A percentile compares a stretch with the other conserved stretches of the same genome.
Evolutionary conservation across 176 grass and related monocot species (phyloP).

Genomic region (Tuctoria greenei): DNA sequence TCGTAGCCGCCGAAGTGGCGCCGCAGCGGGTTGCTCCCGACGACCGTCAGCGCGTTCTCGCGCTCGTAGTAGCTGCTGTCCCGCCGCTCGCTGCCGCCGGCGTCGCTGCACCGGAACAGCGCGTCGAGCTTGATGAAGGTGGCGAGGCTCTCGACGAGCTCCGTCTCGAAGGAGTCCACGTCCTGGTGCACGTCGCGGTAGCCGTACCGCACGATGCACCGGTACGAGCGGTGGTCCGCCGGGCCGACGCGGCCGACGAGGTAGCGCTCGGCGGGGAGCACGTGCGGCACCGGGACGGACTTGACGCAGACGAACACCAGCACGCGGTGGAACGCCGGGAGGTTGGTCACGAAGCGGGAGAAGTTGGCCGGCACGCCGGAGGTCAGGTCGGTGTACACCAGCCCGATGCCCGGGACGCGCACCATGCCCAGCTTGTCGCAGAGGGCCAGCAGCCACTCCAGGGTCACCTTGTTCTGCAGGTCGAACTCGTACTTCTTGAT

Average conservation of each 20-base stretch:
- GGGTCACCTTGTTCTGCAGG: slow-evolving; percentile 89
- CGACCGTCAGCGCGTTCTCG: slow-evolving; percentile 67
- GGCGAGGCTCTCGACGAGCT: slow-evolving; percentile 79
- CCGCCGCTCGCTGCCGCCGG: slow-evolving; percentile 3
- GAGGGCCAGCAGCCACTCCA: slow-evolving; percentile 87
- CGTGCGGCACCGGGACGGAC: slow-evolving; percentile 74
- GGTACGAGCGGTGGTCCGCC: slow-evolving; percentile 67
- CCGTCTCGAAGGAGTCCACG: slow-evolving; percentile 85
- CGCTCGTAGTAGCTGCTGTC: slow-evolving; percentile 40
- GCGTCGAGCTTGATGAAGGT: slow-evolving; percentile 68
- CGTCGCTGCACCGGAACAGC: slow-evolving; percentile 32
- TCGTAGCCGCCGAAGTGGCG: slow-evolving; percentile 24
- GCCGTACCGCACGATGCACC: slow-evolving; percentile 96
- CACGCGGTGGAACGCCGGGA: slow-evolving; percentile 87
- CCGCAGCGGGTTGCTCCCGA: slow-evolving; percentile 59
- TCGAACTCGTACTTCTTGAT: slow-evolving; percentile 96
- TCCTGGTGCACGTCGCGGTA: slow-evolving; percentile 98
- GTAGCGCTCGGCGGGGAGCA: slow-evolving; percentile 84
- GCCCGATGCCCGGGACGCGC: slow-evolving; percentile 90
- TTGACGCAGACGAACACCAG: slow-evolving; percentile 97
- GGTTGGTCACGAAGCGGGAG: slow-evolving; percentile 94
- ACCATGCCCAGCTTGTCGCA: slow-evolving; percentile 81
- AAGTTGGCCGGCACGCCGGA: slow-evolving; percentile 92
- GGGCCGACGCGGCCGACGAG: slow-evolving; percentile 95
- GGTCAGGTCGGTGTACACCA: slow-evolving; percentile 94